These are phyloP conservation scores for Globisporangium mamillatum DNA, from an alignment of 352 stramenopile species.

Conservation along the genomic window DNA sequence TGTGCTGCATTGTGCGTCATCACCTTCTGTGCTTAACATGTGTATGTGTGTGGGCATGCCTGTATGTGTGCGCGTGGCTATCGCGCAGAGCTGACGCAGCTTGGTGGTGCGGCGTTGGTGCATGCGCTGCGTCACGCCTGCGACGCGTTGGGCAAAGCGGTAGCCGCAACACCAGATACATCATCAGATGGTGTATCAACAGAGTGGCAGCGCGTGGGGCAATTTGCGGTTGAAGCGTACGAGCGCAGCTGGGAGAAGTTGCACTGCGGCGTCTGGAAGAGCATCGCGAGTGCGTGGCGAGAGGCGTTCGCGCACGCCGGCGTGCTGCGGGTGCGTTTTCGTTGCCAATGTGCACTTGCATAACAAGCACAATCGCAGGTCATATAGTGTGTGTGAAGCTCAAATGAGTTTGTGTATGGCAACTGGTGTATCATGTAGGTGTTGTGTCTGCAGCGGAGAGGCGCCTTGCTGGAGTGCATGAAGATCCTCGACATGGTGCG, in stretches of 20 bases:
- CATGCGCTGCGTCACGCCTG: slow-evolving; percentile 37
- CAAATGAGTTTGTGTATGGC: background rate
- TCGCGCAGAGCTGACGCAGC: slow-evolving; percentile 32
- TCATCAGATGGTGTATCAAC: background rate
- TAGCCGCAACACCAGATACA: background rate
- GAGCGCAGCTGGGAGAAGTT: slow-evolving; percentile 69
- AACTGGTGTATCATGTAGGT: slow-evolving; percentile 18
- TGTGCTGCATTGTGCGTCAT: background rate
- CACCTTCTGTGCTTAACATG: background rate
- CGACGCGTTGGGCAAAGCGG: background rate
- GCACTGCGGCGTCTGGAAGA: slow-evolving; percentile 74
- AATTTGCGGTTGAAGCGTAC: slow-evolving; percentile 35
- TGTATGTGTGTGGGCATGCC: background rate
- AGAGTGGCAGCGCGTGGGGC: slow-evolving; percentile 5
- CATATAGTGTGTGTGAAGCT: too few species aligned
- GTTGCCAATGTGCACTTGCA: background rate
- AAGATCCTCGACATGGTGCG: slow-evolving; percentile 63
- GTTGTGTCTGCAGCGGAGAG: slow-evolving; percentile 26
- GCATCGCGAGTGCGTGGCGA: slow-evolving; percentile 49
- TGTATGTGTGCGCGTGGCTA: slow-evolving; percentile 2
- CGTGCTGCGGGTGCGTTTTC: slow-evolving; percentile 39
- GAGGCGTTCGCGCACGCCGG: slow-evolving; percentile 56
- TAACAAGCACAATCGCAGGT: background rate
- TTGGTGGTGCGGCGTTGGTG: slow-evolving; percentile 42
- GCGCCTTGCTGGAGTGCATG: slow-evolving; percentile 31